Evolutionary conservation across 352 stramenopile species (phyloP).

Genomic region (Phytophthora citricola): DNA sequence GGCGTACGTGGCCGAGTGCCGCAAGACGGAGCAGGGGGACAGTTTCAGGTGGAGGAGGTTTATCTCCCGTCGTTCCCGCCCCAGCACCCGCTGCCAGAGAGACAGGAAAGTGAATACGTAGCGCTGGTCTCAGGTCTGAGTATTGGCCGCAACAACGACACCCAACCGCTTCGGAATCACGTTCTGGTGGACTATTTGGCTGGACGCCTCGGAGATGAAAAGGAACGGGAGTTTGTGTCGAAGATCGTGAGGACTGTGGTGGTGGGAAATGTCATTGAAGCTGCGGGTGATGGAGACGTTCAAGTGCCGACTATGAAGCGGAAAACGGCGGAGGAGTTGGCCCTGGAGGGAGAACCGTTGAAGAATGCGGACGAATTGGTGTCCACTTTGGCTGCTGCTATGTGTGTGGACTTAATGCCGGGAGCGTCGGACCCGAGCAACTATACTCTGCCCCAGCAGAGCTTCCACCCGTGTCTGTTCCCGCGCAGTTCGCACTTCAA

Average conservation of each 20-base stretch:
- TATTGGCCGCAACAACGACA: slow-evolving; percentile 48
- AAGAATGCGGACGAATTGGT: slow-evolving; percentile 79
- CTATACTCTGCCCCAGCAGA: slow-evolving; percentile 93
- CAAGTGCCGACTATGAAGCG: slow-evolving; percentile 45
- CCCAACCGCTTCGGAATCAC: slow-evolving; percentile 57
- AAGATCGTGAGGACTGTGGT: slow-evolving; percentile 82
- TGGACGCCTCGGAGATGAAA: slow-evolving; percentile 58
- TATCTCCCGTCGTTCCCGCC: slow-evolving; percentile 62
- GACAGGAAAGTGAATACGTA: slow-evolving; percentile 66
- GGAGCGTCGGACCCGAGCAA: slow-evolving; percentile 90
- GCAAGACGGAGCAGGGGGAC: slow-evolving; percentile 35
- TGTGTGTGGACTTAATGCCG: slow-evolving; percentile 94
- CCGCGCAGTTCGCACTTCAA: slow-evolving; percentile 83
- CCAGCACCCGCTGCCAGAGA: slow-evolving; percentile 52
- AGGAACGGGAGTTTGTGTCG: slow-evolving; percentile 66
- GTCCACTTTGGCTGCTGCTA: slow-evolving; percentile 69
- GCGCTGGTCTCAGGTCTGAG: slow-evolving; percentile 68
- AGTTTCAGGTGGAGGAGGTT: slow-evolving; percentile 69
- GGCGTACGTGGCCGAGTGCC: slow-evolving; percentile 69
- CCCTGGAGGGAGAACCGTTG: slow-evolving; percentile 57
- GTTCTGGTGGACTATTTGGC: slow-evolving; percentile 83
- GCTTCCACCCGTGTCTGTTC: slow-evolving; percentile 94
- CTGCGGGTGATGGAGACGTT: slow-evolving; percentile 17
- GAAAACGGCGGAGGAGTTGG: slow-evolving; percentile 53
- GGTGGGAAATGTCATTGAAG: slow-evolving; percentile 63